A percentile compares a stretch with the other conserved stretches of the same genome.
Conservation (phyloP, 1,139 yeast species). For the Arxiozyma bovina region DNA sequence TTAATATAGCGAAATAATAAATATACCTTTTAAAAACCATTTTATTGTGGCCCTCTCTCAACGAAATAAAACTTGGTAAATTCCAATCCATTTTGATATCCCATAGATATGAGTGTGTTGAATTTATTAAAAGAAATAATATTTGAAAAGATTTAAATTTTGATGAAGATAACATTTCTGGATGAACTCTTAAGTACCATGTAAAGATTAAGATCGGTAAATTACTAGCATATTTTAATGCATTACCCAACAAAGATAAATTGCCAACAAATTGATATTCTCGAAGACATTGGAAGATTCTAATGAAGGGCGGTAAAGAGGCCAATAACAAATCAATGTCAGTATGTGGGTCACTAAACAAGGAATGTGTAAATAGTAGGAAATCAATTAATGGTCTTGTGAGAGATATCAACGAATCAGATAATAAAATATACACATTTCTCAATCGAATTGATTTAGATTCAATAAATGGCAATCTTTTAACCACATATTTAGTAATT, state of each 20-base stretch:
- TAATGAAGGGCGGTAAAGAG: slow-evolving; percentile 54
- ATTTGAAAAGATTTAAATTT: slow-evolving; percentile 4
- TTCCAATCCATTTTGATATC: slow-evolving; percentile 88
- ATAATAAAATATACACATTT: slow-evolving; percentile 67
- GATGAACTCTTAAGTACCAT: slow-evolving; percentile 24
- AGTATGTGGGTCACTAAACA: slow-evolving; percentile 13
- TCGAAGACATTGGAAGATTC: slow-evolving; percentile 70
- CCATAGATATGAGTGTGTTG: slow-evolving; percentile 78
- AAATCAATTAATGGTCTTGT: slow-evolving; percentile 67
- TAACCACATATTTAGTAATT: slow-evolving; percentile 34
- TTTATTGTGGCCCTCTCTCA: slow-evolving; percentile 13
- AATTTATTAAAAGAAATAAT: slow-evolving; percentile 39
- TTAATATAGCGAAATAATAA: slow-evolving; percentile 47
- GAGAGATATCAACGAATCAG: slow-evolving; percentile 77
- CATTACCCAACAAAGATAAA: slow-evolving; percentile 53
- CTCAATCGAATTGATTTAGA: slow-evolving; percentile 55
- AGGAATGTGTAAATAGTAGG: slow-evolving; percentile 39
- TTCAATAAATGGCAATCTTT: slow-evolving; percentile 44
- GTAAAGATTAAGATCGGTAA: slow-evolving; percentile 49
- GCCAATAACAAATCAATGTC: slow-evolving; percentile 35
- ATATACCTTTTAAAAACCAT: slow-evolving; percentile 30
- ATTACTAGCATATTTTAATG: slow-evolving; percentile 63
- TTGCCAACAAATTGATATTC: slow-evolving; percentile 53
- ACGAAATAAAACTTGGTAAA: slow-evolving; percentile 42
- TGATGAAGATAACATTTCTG: slow-evolving; percentile 4